Evolutionary conservation across 1,139 yeast genomes (phyloP), one percentile per base, ranked within the genome.

Genomic region (Debaryomyces coudertii): DNA sequence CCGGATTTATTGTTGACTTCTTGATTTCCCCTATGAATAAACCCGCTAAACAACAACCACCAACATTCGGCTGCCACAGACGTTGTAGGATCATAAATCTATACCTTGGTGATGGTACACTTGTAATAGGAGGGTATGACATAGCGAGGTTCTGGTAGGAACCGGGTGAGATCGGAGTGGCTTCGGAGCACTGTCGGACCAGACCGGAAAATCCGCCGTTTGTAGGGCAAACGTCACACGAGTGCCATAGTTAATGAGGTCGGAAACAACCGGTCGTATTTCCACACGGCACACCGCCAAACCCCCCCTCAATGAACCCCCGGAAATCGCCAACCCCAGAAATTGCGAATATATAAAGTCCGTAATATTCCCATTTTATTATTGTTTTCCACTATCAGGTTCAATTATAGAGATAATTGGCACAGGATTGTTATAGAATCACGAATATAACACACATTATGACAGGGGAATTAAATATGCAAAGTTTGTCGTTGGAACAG

Each of bases 401-500:
- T 35, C 38, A 35, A 35, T 23, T 23, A 24, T 23, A 35, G 27
- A 35, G 7, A 23, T 23, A 35, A 35, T 35, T 35, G 38, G 14
- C 38, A 35, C 9, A 35, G 18, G 18, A 14, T 20, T 12, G 38
- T 35, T 23, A 35, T 35, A 22, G 7, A n/a, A 38, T 16, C 11
- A 28, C 20, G 28, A 11, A 28, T 33, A 33, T 33, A 33, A 33
- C 36, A 33, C 18, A 18, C 22, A 33, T 15, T 12, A 38, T 38
- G 41, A 38, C 41, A 16, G 41, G 41, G 23, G 41, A 38, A 15
- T 38, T 38, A 46, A 66, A 63, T 36, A 51, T 64, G 22, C 60
- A 61, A 43, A 44, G 51, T 47, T 65, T 67, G 46, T 53, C 62
- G n/a, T 55, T 67, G 38, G 53, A 60, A 24, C 60, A 54, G 46